Evolutionary conservation across 1,284 basidiomycete genomes (phyloP).

Genomic region (Ganoderma sp.): DNA sequence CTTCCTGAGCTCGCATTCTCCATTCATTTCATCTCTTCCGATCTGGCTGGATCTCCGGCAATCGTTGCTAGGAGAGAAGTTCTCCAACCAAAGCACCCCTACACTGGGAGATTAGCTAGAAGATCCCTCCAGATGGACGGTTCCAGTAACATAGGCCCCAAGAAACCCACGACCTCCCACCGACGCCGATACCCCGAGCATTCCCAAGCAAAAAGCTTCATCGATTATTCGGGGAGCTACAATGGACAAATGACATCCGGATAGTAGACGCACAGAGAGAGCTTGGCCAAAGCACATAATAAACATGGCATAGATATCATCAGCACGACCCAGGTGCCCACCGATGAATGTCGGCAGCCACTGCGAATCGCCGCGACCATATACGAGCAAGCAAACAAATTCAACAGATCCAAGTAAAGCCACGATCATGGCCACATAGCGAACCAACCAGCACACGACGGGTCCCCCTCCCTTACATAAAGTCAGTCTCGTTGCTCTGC

Average conservation of each 20-base stretch:
- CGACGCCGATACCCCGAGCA: too few species aligned
- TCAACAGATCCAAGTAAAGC: background rate
- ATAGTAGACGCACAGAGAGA: background rate
- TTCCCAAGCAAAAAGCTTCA: background rate
- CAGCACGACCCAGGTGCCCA: background rate
- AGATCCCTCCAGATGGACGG: background rate
- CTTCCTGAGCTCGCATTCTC: background rate
- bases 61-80: background rate
- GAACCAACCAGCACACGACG: background rate
- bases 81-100: background rate
- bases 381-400: background rate
- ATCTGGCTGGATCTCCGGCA: background rate
- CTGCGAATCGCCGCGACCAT: background rate
- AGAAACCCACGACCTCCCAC: background rate
- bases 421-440: background rate
- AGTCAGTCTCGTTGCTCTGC: constrained; percentile 29
- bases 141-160: background rate
- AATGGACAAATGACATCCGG: constrained; percentile 8
- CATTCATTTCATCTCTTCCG: background rate
- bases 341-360: background rate
- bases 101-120: background rate
- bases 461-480: constrained; percentile 25
- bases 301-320: constrained; percentile 9
- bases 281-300: constrained; percentile 18
- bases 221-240: constrained; percentile 17